These are phyloP conservation scores for Schizophyllum commune DNA, from an alignment of 1,284 basidiomycete species.

Conservation along the genomic window DNA sequence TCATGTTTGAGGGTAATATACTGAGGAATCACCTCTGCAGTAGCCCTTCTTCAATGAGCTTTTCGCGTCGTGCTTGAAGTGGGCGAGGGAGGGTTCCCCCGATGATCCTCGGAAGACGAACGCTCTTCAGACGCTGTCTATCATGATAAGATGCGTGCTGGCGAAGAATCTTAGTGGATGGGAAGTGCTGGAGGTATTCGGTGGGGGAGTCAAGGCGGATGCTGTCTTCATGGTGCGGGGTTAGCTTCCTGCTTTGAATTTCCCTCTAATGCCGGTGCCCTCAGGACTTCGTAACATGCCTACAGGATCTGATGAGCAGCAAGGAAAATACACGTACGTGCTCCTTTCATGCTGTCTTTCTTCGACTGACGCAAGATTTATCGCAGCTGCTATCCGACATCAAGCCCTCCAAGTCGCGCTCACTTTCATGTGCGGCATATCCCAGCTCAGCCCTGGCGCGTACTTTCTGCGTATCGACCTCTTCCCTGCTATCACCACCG, in stretches of 20 bases:
- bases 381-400: constrained; percentile 40
- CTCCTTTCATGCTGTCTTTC: neutral
- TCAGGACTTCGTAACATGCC: constrained; percentile 39
- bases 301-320: constrained; percentile 39
- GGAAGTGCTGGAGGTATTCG: constrained; percentile 63
- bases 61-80: constrained; percentile 36
- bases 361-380: constrained; percentile 4
- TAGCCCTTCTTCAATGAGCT: constrained; percentile 46
- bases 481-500: constrained; percentile 44
- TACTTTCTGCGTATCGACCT: constrained; percentile 57
- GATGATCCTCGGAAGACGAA: constrained; percentile 33
- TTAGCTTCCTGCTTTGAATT: neutral
- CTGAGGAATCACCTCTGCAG: constrained; percentile 18
- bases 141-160: constrained; percentile 38
- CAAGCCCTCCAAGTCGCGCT: constrained; percentile 47
- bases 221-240: constrained; percentile 37
- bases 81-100: constrained; percentile 25
- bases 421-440: constrained; percentile 47
- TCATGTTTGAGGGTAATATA: too few relatives aligned
- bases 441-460: constrained; percentile 58
- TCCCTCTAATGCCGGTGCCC: neutral
- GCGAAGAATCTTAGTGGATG: constrained; percentile 52
- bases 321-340: constrained; percentile 34
- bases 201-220: constrained; percentile 52
- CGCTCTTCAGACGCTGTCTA: constrained; percentile 40